Evolutionary conservation across 208 protist species (phyloP).

Genomic region (Wallacemonas collosoma): DNA sequence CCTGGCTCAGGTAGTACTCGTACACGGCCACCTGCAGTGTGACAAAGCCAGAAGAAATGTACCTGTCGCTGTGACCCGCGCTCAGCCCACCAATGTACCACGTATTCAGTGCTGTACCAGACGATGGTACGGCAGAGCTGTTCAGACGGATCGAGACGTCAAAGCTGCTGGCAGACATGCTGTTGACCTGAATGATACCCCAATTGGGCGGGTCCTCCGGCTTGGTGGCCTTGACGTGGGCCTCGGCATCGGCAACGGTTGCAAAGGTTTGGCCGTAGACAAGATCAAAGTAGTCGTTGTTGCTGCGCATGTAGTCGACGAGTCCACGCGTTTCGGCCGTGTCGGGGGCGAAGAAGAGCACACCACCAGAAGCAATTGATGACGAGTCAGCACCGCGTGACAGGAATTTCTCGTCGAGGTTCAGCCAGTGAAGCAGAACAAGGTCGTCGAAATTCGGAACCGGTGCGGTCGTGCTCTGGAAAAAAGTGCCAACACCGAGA

Average conservation of each 20-base stretch:
- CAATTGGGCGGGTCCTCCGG: conserved; percentile 31
- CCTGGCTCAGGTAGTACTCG: conserved; percentile 31
- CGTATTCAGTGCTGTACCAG: conserved; percentile 6
- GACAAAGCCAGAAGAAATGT: conserved; percentile 60
- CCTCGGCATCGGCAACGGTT: conserved; percentile 20
- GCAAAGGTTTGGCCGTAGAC: conserved; percentile 43
- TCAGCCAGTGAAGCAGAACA: conserved; percentile 52
- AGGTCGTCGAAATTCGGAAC: conserved; percentile 50
- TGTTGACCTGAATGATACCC: conserved; percentile 53
- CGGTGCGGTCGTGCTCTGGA: conserved; percentile 19
- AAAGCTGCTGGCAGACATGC: conserved; percentile 27
- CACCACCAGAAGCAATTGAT: conserved; percentile 25
- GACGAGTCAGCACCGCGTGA: background rate
- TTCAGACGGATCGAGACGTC: conserved; percentile 53
- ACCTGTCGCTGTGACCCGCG: conserved; percentile 16
- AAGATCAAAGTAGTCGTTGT: conserved; percentile 36
- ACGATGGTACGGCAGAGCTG: conserved; percentile 31
- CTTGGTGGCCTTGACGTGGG: conserved; percentile 21
- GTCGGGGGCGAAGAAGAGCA: conserved; percentile 50
- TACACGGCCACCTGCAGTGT: conserved; percentile 53
- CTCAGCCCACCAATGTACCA: conserved; percentile 35
- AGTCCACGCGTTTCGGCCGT: conserved; percentile 32
- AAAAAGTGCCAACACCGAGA: background rate
- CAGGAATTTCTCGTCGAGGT: conserved; percentile 17
- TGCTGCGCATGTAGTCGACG: conserved; percentile 35